These are phyloP conservation scores for Chrysophaeum taylorii DNA, from an alignment of 352 stramenopile species.

Conservation along the genomic window DNA sequence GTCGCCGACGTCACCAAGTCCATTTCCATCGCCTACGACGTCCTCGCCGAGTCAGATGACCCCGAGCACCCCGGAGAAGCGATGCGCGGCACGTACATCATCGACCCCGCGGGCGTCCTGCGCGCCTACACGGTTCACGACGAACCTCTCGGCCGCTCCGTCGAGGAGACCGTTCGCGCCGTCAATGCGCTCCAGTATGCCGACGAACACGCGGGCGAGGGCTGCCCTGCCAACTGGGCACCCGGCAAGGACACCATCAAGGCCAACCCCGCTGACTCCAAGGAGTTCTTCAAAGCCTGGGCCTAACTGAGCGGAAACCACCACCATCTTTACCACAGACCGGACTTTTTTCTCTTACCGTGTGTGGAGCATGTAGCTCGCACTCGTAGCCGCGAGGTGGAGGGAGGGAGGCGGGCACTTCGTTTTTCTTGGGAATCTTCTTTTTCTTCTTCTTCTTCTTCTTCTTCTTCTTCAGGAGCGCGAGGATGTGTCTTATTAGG, in stretches of 20 bases:
- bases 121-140: conserved; percentile 70
- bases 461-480: no score
- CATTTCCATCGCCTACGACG: conserved; percentile 65
- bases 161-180: conserved; percentile 64
- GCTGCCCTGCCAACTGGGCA: conserved; percentile 70
- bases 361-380: no score
- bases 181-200: conserved; percentile 68
- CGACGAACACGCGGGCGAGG: conserved; percentile 48
- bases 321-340: no score
- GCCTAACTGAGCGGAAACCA: no score
- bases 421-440: no score
- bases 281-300: conserved; percentile 49
- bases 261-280: conserved; percentile 62
- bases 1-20: conserved; percentile 64
- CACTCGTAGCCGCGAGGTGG: no score
- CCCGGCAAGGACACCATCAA: conserved; percentile 64
- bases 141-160: conserved; percentile 59
- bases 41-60: conserved; percentile 60
- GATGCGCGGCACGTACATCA: conserved; percentile 63
- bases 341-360: no score
- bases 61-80: conserved; percentile 56
- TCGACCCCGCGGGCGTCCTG: conserved; percentile 63
- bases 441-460: no score
- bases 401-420: no score
- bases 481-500: no score